A percentile compares a stretch with the other conserved stretches of the same genome.
Conservation (phyloP, 495 filamentous ascomycete species). For the Penicillium argentinense region DNA sequence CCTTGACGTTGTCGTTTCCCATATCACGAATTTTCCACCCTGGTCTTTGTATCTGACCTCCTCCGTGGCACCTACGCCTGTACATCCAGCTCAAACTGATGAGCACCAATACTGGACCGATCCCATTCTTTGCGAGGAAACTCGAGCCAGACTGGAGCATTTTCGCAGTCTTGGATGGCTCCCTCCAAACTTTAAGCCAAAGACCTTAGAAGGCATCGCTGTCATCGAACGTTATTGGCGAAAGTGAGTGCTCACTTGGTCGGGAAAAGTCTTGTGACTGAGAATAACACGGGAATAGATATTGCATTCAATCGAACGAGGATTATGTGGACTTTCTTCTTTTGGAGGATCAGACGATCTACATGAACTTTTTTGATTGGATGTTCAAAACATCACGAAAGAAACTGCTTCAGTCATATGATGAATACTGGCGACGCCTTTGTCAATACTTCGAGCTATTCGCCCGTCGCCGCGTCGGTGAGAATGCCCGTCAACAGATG, state of each 20-base stretch:
- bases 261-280: neutral
- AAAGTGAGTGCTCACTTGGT: constrained; percentile 19
- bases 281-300: constrained; percentile 20
- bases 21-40: constrained; percentile 7
- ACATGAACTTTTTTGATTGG: constrained; percentile 35
- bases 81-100: constrained; percentile 19
- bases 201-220: constrained; percentile 25
- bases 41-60: constrained; percentile 3
- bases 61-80: constrained; percentile 9
- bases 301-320: constrained; percentile 28
- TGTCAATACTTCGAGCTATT: constrained; percentile 29
- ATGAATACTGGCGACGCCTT: constrained; percentile 31
- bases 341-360: constrained; percentile 25
- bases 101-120: constrained; percentile 32
- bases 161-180: constrained; percentile 29
- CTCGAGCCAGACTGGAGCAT: constrained; percentile 30
- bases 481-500: constrained; percentile 24
- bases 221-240: constrained; percentile 27
- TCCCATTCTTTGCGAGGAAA: constrained; percentile 33
- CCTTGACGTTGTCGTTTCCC: constrained; percentile 3
- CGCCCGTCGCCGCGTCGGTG: constrained; percentile 14
- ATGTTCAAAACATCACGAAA: constrained; percentile 27
- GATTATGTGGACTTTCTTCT: constrained; percentile 30
- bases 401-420: constrained; percentile 28
- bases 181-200: constrained; percentile 31